phyloP scores from a whole-genome alignment of 2,329 filamentous ascomycete genomes.

The Cercospora sp. region DNA sequence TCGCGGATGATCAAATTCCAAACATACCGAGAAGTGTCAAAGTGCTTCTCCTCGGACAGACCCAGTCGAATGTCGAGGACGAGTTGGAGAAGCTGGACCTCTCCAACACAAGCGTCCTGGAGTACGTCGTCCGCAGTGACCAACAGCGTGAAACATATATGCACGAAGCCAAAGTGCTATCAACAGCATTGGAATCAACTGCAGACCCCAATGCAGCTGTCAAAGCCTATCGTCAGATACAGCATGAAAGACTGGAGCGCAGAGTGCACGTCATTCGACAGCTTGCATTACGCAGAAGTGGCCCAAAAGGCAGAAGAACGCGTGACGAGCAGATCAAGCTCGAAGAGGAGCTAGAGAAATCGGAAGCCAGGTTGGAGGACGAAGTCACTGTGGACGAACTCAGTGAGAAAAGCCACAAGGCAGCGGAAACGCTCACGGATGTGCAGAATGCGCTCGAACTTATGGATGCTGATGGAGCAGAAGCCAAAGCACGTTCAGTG shows the following conservation, averaged over 20 bases:
- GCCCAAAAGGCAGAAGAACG: slow-evolving; percentile 70
- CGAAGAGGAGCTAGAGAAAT: slow-evolving; percentile 63
- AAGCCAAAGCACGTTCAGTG: slow-evolving; percentile 65
- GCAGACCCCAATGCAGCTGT: slow-evolving; percentile 19
- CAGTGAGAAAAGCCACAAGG: slow-evolving; percentile 66
- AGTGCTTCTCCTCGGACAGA: slow-evolving; percentile 70
- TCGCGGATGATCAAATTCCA: slow-evolving; percentile 76
- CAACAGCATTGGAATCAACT: slow-evolving; percentile 18
- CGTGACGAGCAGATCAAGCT: slow-evolving; percentile 70
- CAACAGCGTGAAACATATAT: slow-evolving; percentile 23
- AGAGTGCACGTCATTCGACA: slow-evolving; percentile 40
- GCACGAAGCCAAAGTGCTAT: slow-evolving; percentile 22
- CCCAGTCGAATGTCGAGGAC: slow-evolving; percentile 39
- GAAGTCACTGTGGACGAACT: slow-evolving; percentile 55
- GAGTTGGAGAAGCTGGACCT: slow-evolving; percentile 11
- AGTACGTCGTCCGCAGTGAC: slow-evolving; percentile 31
- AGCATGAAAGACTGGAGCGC: slow-evolving; percentile 23
- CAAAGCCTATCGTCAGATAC: slow-evolving; percentile 22
- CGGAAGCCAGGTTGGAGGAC: slow-evolving; percentile 42
- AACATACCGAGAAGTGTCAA: slow-evolving; percentile 68
- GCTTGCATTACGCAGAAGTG: slow-evolving; percentile 71
- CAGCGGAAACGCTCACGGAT: slow-evolving; percentile 57
- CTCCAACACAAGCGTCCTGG: slow-evolving; percentile 26
- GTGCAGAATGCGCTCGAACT: slow-evolving; percentile 15
- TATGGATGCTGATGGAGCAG: slow-evolving; percentile 38